Percentiles rank a stretch among this genome's conserved stretches.
Evolutionary conservation across 192 early-diverging fungal genomes (phyloP).

Genomic region (Coemansia sp.): DNA sequence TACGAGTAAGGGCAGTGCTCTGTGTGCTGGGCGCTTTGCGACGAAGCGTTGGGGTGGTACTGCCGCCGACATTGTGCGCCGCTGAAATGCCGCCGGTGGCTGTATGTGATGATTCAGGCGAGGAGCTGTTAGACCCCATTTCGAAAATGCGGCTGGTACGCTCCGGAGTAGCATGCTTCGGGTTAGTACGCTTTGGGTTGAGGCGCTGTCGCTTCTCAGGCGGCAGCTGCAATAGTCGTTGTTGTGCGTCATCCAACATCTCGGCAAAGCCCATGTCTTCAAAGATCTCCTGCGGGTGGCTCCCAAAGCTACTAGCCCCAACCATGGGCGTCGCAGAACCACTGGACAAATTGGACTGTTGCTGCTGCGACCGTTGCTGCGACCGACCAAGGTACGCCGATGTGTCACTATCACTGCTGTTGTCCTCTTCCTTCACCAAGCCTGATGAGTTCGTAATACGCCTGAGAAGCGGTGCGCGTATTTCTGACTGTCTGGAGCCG

Average conservation of each 20-base stretch:
- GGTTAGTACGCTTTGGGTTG: background rate
- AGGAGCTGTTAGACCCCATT: conserved; percentile 14
- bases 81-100: background rate
- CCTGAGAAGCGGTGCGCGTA: conserved; percentile 45
- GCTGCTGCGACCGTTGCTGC: conserved; percentile 14
- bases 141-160: conserved; percentile 21
- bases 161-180: background rate
- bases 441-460: conserved; percentile 21
- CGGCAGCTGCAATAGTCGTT: conserved; percentile 16
- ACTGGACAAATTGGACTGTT: background rate
- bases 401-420: background rate
- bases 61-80: background rate
- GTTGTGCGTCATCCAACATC: background rate
- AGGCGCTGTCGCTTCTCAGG: conserved; percentile 35
- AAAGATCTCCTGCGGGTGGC: conserved; percentile 19
- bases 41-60: conserved; percentile 6
- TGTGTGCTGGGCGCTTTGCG: conserved; percentile 25
- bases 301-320: background rate
- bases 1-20: conserved; percentile 35
- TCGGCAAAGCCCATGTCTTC: conserved; percentile 45
- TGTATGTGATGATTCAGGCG: conserved; percentile 1
- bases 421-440: background rate
- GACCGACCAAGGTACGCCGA: background rate
- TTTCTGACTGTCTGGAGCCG: conserved; percentile 42
- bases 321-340: background rate